Evolutionary conservation across 2,329 filamentous ascomycete genomes (phyloP).

Genomic region (Chaetomium olivaceum): DNA sequence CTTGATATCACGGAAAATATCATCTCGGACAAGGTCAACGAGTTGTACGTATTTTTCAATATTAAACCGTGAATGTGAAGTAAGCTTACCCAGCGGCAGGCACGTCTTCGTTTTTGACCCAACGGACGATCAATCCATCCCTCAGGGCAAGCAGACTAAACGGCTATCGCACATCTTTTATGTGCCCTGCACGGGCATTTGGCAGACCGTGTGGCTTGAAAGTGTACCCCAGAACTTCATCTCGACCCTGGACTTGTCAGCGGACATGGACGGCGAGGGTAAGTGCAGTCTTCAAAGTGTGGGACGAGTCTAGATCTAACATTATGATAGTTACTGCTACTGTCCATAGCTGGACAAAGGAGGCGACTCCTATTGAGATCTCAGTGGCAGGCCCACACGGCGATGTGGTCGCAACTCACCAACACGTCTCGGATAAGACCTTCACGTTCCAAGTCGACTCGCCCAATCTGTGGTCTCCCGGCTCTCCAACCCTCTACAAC

Average conservation of each 20-base stretch:
- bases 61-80: background rate
- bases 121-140: constrained; percentile 62
- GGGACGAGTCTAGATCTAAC: background rate
- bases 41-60: constrained; percentile 46
- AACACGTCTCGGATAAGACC: constrained; percentile 48
- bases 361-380: constrained; percentile 41
- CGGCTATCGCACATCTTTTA: constrained; percentile 67
- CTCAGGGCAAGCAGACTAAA: constrained; percentile 65
- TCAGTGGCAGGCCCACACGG: constrained; percentile 42
- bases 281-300: constrained; percentile 28
- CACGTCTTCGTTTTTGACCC: constrained; percentile 68
- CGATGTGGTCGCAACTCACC: constrained; percentile 45
- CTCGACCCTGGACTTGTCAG: constrained; percentile 59
- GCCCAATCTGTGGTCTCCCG: constrained; percentile 65
- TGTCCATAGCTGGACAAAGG: constrained; percentile 47
- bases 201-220: constrained; percentile 73
- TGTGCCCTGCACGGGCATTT: constrained; percentile 71
- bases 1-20: constrained; percentile 57
- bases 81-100: constrained; percentile 38
- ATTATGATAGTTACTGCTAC: constrained; percentile 50
- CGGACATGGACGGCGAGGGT: constrained; percentile 56
- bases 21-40: constrained; percentile 49
- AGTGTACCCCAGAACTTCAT: constrained; percentile 60
- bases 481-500: constrained; percentile 64
- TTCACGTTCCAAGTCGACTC: constrained; percentile 58